Evolutionary conservation across 768 basidiomycete genomes (phyloP), one percentile per base, ranked within the genome.

Genomic region (Amanita phalloides): DNA sequence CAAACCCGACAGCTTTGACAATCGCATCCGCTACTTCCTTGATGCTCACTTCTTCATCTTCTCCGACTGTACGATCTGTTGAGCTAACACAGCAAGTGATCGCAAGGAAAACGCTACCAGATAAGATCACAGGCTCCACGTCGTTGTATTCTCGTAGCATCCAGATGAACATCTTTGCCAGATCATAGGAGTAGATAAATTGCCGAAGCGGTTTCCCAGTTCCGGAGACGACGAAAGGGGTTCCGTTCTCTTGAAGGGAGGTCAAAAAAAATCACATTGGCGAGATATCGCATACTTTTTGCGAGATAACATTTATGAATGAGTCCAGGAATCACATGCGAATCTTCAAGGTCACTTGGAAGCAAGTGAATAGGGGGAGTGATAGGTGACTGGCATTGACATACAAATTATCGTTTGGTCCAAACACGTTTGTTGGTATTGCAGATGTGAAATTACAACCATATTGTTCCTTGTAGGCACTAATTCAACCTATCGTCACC

Each of bases 371-470:
- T 33, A n/a, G 26, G n/a, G 25, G 26, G 52, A 32, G 6, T 48
- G n/a, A 30, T n/a, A 11, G 36, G n/a, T 11, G 6, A 20, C 23
- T 50, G 25, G 33, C 11, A 38, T 14, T 14, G 21, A 63, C 76
- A 52, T 56, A 87, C 90, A 88, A 98, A 71, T 97, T 97, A 68
- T 96, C 94, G 61, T 90, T 66, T 4, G 89, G 90, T 11, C 94
- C 94, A 62, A 97, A 97, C n/a, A 97, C 82, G 64, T 94, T 96
- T 9, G 95, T 97, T 1, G 95, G 94, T 61, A 98, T 98, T 11
- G 93, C 92, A 38, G 91, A 90, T 3, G 93, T 96, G 63, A 96
- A 97, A 67, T 90, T 91, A 70, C 82, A 83, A 17, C 93, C 94
- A 59, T 85, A 95, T 66, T 97, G 86, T 58, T 95, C 91, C 69